phyloP scores from a whole-genome alignment of 257 asterid species.

The Thymus mandschuricus region DNA sequence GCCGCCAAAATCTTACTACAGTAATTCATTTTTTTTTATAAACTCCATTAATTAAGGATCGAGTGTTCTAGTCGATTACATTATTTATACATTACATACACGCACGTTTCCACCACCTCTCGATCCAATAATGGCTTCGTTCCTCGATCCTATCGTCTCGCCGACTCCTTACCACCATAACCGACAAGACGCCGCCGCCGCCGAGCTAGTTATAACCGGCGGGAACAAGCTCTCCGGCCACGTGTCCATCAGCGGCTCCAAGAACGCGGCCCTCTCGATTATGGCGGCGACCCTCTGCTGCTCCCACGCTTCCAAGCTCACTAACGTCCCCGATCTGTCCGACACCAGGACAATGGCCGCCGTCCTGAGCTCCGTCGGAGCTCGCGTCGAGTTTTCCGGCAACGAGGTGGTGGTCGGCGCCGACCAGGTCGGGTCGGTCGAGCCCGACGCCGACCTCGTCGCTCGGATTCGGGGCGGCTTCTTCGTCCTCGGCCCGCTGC shows the following conservation, averaged over 20 bases:
- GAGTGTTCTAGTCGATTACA: no score
- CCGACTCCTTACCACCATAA: no score
- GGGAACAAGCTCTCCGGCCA: constrained; percentile 45
- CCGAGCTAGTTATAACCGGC: constrained; percentile 40
- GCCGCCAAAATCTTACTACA: no score
- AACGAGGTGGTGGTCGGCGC: constrained; percentile 30
- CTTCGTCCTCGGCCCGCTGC: constrained; percentile 46
- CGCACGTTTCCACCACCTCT: no score
- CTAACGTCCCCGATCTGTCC: constrained; percentile 39
- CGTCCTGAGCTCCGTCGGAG: constrained; percentile 44
- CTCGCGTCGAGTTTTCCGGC: constrained; percentile 27
- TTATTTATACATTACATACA: no score
- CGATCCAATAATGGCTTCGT: no score
- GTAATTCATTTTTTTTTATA: no score
- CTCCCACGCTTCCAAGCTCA: constrained; percentile 33
- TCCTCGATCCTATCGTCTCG: no score
- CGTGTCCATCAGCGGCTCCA: constrained; percentile 48
- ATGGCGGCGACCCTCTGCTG: constrained; percentile 52
- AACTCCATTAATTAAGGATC: no score
- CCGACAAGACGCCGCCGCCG: not conserved
- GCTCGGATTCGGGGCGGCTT: constrained; percentile 44
- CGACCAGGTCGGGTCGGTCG: constrained; percentile 31
- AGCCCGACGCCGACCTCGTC: constrained; percentile 35
- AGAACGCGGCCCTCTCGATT: constrained; percentile 47
- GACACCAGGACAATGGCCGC: constrained; percentile 43